Evolutionary conservation across 768 basidiomycete species (phyloP).

Genomic region (Rhodotorula babjevae): DNA sequence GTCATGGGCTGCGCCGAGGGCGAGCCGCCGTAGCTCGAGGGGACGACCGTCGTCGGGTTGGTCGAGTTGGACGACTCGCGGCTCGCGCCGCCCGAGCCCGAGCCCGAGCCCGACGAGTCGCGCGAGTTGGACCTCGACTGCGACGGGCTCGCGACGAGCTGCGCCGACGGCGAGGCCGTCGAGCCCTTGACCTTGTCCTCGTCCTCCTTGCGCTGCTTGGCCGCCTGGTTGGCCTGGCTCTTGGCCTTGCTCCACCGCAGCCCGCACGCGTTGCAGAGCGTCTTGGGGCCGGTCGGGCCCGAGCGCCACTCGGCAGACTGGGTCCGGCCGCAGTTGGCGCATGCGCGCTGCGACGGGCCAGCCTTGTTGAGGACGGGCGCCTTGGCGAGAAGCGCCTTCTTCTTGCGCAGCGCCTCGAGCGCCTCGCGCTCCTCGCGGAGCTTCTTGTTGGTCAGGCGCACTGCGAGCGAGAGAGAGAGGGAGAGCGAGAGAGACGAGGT

Average conservation of each 20-base stretch:
- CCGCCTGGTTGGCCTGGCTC: slow-evolving; percentile 13
- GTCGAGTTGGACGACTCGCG: not conserved
- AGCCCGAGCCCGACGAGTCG: slow-evolving; percentile 10
- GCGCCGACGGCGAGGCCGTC: not conserved
- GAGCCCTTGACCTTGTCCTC: not conserved
- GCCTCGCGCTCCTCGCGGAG: slow-evolving; percentile 40
- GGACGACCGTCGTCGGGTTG: slow-evolving; percentile 12
- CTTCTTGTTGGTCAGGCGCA: slow-evolving; percentile 41
- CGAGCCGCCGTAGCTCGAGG: not conserved
- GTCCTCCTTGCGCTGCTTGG: slow-evolving; percentile 14
- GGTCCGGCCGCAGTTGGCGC: slow-evolving; percentile 70
- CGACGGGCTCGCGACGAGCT: too few species aligned
- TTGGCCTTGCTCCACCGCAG: slow-evolving; percentile 61
- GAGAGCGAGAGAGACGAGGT: not conserved
- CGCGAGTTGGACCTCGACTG: not conserved
- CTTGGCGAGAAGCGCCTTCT: slow-evolving; percentile 23
- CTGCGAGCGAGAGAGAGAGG: not conserved
- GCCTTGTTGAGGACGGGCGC: not conserved
- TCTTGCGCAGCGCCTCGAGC: slow-evolving; percentile 30
- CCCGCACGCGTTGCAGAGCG: slow-evolving; percentile 95
- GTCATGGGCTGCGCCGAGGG: not conserved
- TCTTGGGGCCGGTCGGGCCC: slow-evolving; percentile 64
- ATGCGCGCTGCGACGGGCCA: slow-evolving; percentile 11
- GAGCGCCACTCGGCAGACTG: slow-evolving; percentile 98
- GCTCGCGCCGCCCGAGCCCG: not conserved